Evolutionary conservation across 1,284 basidiomycete species (phyloP).

Genomic region (Anthracocystis walkeri): DNA sequence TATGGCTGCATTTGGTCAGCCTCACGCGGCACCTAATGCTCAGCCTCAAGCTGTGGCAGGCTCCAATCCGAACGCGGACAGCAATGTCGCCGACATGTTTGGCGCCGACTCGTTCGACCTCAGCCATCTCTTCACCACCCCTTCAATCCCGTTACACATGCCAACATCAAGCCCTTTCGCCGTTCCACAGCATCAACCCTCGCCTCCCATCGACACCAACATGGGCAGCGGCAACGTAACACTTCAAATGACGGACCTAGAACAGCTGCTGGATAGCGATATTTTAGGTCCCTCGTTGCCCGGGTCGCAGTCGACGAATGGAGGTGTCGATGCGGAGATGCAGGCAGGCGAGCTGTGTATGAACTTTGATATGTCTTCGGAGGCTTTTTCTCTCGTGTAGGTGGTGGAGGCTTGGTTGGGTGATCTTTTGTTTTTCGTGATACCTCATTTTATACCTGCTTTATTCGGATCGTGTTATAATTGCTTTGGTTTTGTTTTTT

Average conservation of each 20-base stretch:
- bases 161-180: conserved; percentile 1
- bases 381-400: conserved; percentile 11
- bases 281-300: conserved; percentile 6
- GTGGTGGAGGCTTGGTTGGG: neutral
- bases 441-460: neutral
- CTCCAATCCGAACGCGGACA: neutral
- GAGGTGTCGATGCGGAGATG: neutral
- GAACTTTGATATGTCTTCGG: conserved; percentile 29
- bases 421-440: neutral
- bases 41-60: neutral
- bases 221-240: conserved; percentile 1
- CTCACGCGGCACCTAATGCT: neutral
- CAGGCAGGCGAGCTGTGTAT: conserved; percentile 11
- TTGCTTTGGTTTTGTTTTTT: neutral
- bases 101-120: neutral
- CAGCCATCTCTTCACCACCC: conserved; percentile 11
- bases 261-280: conserved; percentile 11
- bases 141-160: neutral
- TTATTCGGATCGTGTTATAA: neutral
- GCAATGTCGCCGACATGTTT: neutral
- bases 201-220: conserved; percentile 7
- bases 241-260: conserved; percentile 25
- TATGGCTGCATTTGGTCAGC: neutral
- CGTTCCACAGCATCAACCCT: neutral
- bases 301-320: conserved; percentile 5